Conservation (phyloP, 352 stramenopile genomes). For the Phytopythium boreale region DNA sequence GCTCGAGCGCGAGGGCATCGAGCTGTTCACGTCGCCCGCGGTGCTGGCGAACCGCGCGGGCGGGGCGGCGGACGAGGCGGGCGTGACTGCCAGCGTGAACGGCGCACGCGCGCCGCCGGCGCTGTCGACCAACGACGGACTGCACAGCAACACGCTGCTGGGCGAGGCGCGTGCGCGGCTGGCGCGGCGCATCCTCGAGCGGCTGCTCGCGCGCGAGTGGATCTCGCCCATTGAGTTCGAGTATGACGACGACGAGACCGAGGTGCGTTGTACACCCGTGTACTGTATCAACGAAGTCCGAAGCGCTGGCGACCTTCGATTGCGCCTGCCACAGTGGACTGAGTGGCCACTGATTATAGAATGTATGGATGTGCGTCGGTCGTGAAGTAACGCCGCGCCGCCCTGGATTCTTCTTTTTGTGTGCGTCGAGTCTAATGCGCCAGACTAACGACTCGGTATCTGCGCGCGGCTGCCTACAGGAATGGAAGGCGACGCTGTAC, state of each 20-base stretch:
- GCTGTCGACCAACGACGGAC: not conserved
- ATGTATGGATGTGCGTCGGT: not conserved
- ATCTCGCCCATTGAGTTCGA: constrained; percentile 53
- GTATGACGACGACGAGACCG: constrained; percentile 38
- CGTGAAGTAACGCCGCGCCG: not conserved
- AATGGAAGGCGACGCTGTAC: constrained; percentile 53
- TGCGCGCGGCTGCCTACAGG: constrained; percentile 11
- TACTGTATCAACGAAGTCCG: too few species aligned
- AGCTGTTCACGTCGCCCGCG: constrained; percentile 48
- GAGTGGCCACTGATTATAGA: not conserved
- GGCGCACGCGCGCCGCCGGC: constrained; percentile 14
- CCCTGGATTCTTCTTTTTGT: not conserved
- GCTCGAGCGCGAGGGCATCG: constrained; percentile 67
- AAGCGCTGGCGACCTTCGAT: not conserved
- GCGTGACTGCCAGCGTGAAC: constrained; percentile 4
- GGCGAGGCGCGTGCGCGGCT: constrained; percentile 31
- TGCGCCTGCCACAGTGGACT: not conserved
- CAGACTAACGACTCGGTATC: not conserved
- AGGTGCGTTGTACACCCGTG: constrained; percentile 19
- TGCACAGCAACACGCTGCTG: constrained; percentile 18
- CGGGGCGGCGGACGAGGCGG: constrained; percentile 10
- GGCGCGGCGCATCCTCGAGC: constrained; percentile 44
- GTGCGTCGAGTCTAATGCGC: not conserved
- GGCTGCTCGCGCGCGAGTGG: constrained; percentile 59
- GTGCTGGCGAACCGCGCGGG: constrained; percentile 15